Conservation (phyloP, 2,329 filamentous ascomycete species). For the Penicillium rolfsii region DNA sequence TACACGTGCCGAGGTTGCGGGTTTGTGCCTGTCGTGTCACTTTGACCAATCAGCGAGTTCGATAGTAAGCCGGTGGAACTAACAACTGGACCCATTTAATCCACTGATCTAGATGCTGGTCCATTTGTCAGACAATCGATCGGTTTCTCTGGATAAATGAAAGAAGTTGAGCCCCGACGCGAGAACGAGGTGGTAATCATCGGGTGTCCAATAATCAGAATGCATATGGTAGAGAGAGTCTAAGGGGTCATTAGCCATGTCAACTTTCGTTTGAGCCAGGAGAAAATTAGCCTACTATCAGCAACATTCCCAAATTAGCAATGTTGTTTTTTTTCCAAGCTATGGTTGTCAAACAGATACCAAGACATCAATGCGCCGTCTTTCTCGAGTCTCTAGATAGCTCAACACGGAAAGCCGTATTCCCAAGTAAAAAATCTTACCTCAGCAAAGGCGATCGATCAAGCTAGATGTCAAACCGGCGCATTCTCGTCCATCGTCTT, state of each 20-base stretch:
- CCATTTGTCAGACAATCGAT: slow-evolving; percentile 1
- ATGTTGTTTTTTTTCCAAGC: neutral
- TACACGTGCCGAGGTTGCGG: neutral
- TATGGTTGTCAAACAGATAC: neutral
- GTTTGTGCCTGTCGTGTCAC: neutral
- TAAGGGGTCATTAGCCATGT: neutral
- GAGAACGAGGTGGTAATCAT: neutral
- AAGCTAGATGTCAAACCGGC: neutral
- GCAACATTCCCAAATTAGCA: neutral
- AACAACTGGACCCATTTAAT: neutral
- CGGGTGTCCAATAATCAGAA: neutral
- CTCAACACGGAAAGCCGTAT: too few species aligned
- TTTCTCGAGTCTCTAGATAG: too few species aligned
- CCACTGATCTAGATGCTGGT: neutral
- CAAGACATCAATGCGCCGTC: too few species aligned
- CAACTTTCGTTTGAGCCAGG: neutral
- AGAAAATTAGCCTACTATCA: neutral
- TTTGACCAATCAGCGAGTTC: neutral
- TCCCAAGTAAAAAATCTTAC: too few species aligned
- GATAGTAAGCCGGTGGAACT: neutral
- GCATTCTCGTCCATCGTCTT: too few species aligned
- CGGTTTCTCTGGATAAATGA: neutral
- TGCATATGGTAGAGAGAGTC: neutral
- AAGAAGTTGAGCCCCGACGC: too few species aligned
- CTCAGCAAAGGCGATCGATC: neutral